Conservation (phyloP, 2,329 filamentous ascomycete species). For the Colletotrichum abscissum region DNA sequence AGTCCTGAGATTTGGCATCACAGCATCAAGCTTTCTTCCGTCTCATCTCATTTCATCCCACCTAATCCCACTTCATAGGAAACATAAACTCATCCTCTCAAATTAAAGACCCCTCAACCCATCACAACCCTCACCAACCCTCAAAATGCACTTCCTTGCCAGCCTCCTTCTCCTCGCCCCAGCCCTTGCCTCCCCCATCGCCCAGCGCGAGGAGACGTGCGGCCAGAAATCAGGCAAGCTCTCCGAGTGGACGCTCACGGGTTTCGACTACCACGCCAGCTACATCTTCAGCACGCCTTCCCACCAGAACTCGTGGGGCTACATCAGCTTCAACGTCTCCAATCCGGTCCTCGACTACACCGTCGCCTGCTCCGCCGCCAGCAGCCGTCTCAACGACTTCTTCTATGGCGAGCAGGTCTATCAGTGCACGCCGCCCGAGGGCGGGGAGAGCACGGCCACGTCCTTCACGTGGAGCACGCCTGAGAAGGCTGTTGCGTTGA, state of each 20-base stretch:
- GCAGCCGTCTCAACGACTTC: constrained; percentile 57
- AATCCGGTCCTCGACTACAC: constrained; percentile 55
- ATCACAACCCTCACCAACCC: not conserved
- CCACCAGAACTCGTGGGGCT: constrained; percentile 61
- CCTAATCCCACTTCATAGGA: not conserved
- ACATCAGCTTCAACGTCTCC: constrained; percentile 60
- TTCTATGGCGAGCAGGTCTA: constrained; percentile 61
- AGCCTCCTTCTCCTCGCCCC: constrained; percentile 26
- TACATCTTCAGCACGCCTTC: constrained; percentile 62
- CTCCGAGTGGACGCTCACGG: constrained; percentile 51
- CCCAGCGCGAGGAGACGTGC: constrained; percentile 12
- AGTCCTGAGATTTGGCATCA: not conserved
- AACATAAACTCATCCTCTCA: too few species aligned
- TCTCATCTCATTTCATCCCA: not conserved
- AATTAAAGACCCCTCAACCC: not conserved
- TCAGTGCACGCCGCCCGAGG: constrained; percentile 51
- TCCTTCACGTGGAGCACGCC: constrained; percentile 57
- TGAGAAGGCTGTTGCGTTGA: constrained; percentile 50
- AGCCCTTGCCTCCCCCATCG: constrained; percentile 27
- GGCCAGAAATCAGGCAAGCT: constrained; percentile 36
- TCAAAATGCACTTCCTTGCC: constrained; percentile 15
- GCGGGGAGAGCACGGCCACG: constrained; percentile 43
- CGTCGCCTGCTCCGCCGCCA: constrained; percentile 52
- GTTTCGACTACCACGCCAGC: constrained; percentile 61
- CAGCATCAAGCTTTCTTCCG: not conserved